Conservation (phyloP, 208 protist species). For the Leishmania major region DNA sequence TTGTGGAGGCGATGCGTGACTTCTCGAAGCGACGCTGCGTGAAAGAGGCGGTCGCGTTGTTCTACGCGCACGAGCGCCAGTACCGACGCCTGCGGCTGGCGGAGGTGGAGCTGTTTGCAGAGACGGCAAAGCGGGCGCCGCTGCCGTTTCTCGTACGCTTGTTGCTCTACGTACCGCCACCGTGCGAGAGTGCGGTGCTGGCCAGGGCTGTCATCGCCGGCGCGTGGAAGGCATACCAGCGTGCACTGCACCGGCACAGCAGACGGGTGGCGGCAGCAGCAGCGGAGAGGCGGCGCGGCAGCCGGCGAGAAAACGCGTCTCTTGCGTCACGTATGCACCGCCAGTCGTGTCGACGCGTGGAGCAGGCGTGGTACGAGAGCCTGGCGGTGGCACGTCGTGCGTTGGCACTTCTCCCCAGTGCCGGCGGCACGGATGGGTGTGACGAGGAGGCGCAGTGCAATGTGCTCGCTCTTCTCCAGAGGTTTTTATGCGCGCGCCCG, state of each 20-base stretch:
- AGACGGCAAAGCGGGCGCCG: slow-evolving; percentile 39
- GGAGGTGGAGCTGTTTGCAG: slow-evolving; percentile 60
- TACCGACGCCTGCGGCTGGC: slow-evolving; percentile 27
- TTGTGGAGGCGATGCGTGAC: slow-evolving; percentile 33
- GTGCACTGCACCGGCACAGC: slow-evolving; percentile 7
- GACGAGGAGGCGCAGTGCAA: not conserved
- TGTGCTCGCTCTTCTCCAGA: not conserved
- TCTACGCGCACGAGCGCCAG: slow-evolving; percentile 41
- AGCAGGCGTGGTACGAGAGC: slow-evolving; percentile 22
- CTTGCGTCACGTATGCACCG: not conserved
- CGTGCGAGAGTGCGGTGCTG: slow-evolving; percentile 30
- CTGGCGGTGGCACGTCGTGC: slow-evolving; percentile 20
- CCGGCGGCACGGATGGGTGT: not conserved
- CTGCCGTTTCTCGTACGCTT: slow-evolving; percentile 39
- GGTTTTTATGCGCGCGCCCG: slow-evolving; percentile 18
- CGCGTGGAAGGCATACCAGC: slow-evolving; percentile 27
- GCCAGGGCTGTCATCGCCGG: slow-evolving; percentile 31
- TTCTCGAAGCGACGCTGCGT: slow-evolving; percentile 29
- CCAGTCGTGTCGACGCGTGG: not conserved
- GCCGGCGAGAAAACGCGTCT: not conserved
- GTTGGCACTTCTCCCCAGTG: slow-evolving; percentile 17
- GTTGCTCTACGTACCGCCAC: slow-evolving; percentile 32
- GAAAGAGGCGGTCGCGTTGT: slow-evolving; percentile 39
- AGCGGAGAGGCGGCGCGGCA: not conserved
- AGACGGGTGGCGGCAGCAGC: not conserved